A percentile compares a stretch with the other conserved stretches of the same genome.
phyloP scores from a whole-genome alignment of 176 grass and related monocot species.

The Hyparrhenia diplandra region DNA sequence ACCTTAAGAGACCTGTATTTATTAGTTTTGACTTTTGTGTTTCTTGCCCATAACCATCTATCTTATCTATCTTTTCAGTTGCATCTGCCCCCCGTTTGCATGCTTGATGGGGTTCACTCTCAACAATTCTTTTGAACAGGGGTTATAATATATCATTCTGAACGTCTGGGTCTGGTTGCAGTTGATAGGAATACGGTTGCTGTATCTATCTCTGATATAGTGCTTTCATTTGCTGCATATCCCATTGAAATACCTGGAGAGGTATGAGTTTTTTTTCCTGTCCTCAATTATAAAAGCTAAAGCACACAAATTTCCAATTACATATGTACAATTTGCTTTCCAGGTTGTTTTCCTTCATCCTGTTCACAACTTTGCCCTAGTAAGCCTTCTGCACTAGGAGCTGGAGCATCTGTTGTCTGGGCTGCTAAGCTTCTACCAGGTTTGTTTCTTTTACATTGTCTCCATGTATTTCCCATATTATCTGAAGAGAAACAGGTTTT shows the following conservation, averaged over 20 bases:
- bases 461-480: no score
- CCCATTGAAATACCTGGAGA: constrained; percentile 99
- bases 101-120: constrained; percentile 98
- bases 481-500: no score
- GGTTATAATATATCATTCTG: constrained; percentile 90
- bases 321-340: constrained; percentile 26
- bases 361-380: constrained; percentile 92
- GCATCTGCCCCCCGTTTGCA: constrained; percentile 94
- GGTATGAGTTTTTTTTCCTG: constrained; percentile 37
- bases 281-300: constrained; percentile 20
- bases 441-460: constrained; percentile 45
- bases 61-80: constrained; percentile 53
- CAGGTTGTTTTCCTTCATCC: constrained; percentile 99
- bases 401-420: constrained; percentile 77
- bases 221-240: constrained; percentile 99
- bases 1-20: not conserved
- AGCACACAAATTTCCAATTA: not conserved
- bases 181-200: constrained; percentile 96
- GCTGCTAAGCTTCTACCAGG: constrained; percentile 99
- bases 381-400: constrained; percentile 93
- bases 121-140: constrained; percentile 98
- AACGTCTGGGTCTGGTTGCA: constrained; percentile 75
- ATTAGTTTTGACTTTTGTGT: not conserved
- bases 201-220: constrained; percentile 90
- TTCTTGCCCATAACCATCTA: not conserved